A percentile compares a stretch with the other conserved stretches of the same genome.
These are phyloP conservation scores for Lumnitzera littorea DNA, from an alignment of 345 rosid genomes.

Conservation along the genomic window DNA sequence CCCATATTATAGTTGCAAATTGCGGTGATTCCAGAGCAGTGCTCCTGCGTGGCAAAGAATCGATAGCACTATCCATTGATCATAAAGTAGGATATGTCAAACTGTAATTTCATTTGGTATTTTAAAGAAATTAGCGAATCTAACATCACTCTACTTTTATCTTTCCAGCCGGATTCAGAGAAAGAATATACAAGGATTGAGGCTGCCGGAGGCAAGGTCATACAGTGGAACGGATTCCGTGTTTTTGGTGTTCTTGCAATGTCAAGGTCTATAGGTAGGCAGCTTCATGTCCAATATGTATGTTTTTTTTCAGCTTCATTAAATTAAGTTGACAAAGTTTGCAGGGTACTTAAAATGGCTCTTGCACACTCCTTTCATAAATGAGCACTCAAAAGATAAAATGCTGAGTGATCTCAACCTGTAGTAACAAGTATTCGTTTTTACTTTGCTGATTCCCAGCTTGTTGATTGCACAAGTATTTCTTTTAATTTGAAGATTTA, in stretches of 20 bases:
- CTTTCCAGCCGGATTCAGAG: conserved; percentile 67
- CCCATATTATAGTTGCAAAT: conserved; percentile 80
- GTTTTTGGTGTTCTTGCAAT: conserved; percentile 95
- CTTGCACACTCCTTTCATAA: background rate
- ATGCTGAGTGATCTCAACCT: no score
- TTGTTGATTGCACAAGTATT: no score
- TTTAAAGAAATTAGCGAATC: background rate
- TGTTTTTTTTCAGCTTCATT: background rate
- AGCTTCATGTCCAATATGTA: background rate
- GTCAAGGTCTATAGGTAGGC: conserved; percentile 91
- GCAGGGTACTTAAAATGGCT: background rate
- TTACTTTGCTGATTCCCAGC: no score
- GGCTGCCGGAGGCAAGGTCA: conserved; percentile 88
- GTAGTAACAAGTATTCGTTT: no score
- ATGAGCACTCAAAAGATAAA: no score
- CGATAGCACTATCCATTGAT: conserved; percentile 70
- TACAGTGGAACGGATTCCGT: conserved; percentile 91
- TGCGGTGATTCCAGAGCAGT: conserved; percentile 98
- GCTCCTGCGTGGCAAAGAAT: conserved; percentile 75
- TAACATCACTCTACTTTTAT: background rate
- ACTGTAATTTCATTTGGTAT: background rate
- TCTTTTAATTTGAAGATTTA: no score
- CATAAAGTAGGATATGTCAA: conserved; percentile 55
- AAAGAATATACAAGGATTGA: conserved; percentile 86
- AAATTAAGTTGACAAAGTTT: background rate